Evolutionary conservation across 768 basidiomycete genomes (phyloP), one percentile per base, ranked within the genome.

Genomic region (Dentipellis sp.): DNA sequence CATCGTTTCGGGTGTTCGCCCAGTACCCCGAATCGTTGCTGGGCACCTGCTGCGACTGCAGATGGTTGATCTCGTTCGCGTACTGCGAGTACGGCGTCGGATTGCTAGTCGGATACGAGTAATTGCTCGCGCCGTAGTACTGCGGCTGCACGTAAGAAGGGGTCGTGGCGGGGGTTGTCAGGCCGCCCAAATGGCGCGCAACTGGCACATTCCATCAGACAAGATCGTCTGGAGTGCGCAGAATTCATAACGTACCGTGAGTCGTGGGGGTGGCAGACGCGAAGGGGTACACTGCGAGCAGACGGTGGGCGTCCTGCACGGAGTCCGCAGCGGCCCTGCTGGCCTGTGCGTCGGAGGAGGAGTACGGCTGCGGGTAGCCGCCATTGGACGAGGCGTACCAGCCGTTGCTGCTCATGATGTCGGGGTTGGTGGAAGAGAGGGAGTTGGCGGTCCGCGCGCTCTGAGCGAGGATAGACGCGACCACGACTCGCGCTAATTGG

Each of bases 241-340:
- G 48, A 34, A 52, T 57, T 42, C 29, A 22, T 39, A 21, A 37
- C 70, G 59, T 65, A 88, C 89, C 86, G 65, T 91, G 88, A 38
- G 81, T 75, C 8, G 86, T 79, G n/a, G 88, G 87, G 4, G 83
- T 86, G 23, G 84, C 83, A 57, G 88, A 89, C 39, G 84, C 84
- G 63, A 84, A 76, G 39, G 89, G 86, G 67, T 88, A 91, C 36
- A 78, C 73, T 4, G 81, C 78, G 48, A 88, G 74, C 22, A 91
- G 69, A 53, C 77, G 70, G 59, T 88, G 87, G 2, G 86, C 82
- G 67, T 83, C 81, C 51, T 86, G 82, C 3, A 83, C 82, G 4
- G 82, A 73, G 66, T 82, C 77, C 37, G 74, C 67, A 12, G 68
- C 57, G 50, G 38, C 36, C 29, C 48, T 37, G 37, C 55, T 38